Evolutionary conservation across 2,329 filamentous ascomycete species (phyloP).

Genomic region (Alternaria sp.): DNA sequence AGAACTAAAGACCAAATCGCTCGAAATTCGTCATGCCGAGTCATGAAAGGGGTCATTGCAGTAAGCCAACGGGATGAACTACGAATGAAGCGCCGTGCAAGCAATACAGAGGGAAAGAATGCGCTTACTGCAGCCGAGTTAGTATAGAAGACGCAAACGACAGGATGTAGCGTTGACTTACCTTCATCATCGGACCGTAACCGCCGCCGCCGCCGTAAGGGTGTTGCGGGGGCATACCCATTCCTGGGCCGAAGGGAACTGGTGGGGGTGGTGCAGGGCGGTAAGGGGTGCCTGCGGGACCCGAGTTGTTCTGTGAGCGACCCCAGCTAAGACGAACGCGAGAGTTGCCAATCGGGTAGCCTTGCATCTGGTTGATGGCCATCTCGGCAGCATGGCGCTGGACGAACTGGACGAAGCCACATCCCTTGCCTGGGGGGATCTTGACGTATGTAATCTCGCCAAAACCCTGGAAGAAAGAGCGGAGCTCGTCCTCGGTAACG

Average conservation of each 20-base stretch:
- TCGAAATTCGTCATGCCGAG: constrained; percentile 51
- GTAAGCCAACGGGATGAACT: constrained; percentile 47
- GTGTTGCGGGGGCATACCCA: constrained; percentile 71
- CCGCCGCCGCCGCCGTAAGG: constrained; percentile 62
- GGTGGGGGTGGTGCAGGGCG: constrained; percentile 86
- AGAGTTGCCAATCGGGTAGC: constrained; percentile 98
- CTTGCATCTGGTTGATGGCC: constrained; percentile 99
- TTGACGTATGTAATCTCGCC: constrained; percentile 99
- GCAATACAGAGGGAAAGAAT: constrained; percentile 48
- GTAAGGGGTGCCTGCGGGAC: constrained; percentile 93
- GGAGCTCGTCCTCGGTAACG: constrained; percentile 98
- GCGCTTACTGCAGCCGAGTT: constrained; percentile 46
- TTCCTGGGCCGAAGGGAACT: constrained; percentile 68
- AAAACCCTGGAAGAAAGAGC: constrained; percentile 99
- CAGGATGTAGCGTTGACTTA: constrained; percentile 41
- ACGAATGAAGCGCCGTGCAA: constrained; percentile 48
- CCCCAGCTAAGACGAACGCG: constrained; percentile 98
- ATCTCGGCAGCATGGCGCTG: constrained; percentile 99
- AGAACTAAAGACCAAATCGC: constrained; percentile 49
- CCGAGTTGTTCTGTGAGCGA: constrained; percentile 98
- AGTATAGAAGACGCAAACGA: constrained; percentile 20
- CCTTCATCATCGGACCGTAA: constrained; percentile 75
- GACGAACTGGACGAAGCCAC: constrained; percentile 98
- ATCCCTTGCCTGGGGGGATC: constrained; percentile 98
- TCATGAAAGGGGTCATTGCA: constrained; percentile 51